Evolutionary conservation across 805 yeast species (phyloP), one percentile per base, ranked within the genome.

Genomic region (Saturnispora diversa): DNA sequence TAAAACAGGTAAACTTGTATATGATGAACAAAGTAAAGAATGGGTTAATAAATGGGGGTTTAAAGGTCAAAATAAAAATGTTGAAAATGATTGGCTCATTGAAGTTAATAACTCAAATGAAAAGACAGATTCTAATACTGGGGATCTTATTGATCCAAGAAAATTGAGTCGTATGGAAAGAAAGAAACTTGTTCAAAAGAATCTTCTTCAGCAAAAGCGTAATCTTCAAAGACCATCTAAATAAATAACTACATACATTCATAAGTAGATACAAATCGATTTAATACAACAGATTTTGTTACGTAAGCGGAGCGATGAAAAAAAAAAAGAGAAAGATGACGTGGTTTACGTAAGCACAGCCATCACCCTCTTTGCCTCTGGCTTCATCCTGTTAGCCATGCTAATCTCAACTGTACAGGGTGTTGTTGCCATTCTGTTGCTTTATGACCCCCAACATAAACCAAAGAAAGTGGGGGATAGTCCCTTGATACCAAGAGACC

Each of bases 41-140:
- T 92, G 98, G 98, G 95, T 82, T 46, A 90, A 94, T 53, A 90
- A 87, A 64, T 92, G 98, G 98, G 99, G 99, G 45, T 90, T 82
- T 68, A 80, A 83, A 50, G 97, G 97, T 56, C 77, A 77, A 64
- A 92, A 92, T 64, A 90, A 92, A 66, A 75, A 77, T 41, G 56
- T 79, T 51, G 97, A 90, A 54, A 66, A 72, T 55, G 97, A 92
- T 63, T 92, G 98, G 98, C 70, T 86, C 56, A 97, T 90, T 43
- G 99, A 92, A 65, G 84, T 90, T 45, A 84, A 85, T 44, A 94
- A 84, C 39, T 6, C 27, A 8, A 35, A 41, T 21, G 72, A 79
- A 51, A 79, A 70, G 22, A 16, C 39, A 11, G 42, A 39, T 21
- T 21, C 39, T 10, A 25, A 39, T 10, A 71, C 74, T 55, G 71